These are phyloP conservation scores for Boeremia exigua DNA, from an alignment of 2,329 filamentous ascomycete species.

Conservation along the genomic window DNA sequence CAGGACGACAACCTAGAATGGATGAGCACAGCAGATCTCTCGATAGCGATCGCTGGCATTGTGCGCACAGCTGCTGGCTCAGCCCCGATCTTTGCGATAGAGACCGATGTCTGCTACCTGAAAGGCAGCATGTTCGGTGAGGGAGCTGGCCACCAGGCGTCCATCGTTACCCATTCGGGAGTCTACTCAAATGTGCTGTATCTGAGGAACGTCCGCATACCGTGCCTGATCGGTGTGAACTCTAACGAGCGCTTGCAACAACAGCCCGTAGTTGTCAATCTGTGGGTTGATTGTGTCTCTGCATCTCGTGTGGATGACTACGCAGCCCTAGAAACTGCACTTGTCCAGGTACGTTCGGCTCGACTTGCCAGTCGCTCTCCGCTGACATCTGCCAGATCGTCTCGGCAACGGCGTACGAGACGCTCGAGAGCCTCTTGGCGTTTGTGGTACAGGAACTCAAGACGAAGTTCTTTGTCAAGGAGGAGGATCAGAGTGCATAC, in stretches of 20 bases:
- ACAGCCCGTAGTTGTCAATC: constrained; percentile 69
- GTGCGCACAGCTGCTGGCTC: constrained; percentile 35
- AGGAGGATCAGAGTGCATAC: constrained; percentile 52
- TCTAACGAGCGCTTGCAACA: constrained; percentile 69
- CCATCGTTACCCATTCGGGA: constrained; percentile 30
- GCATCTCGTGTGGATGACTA: constrained; percentile 57
- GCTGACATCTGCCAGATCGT: constrained; percentile 46
- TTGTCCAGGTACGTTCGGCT: constrained; percentile 63
- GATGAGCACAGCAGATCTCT: constrained; percentile 34
- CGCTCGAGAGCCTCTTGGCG: constrained; percentile 54
- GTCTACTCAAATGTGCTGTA: constrained; percentile 49
- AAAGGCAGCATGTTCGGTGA: constrained; percentile 73
- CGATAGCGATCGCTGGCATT: constrained; percentile 19
- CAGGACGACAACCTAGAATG: constrained; percentile 32
- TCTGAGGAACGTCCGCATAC: constrained; percentile 66
- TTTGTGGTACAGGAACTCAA: constrained; percentile 51
- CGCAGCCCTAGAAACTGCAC: constrained; percentile 61
- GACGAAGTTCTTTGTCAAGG: constrained; percentile 44
- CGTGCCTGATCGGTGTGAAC: constrained; percentile 75
- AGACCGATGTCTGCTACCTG: constrained; percentile 64
- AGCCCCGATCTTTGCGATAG: constrained; percentile 48
- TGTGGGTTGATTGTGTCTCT: constrained; percentile 65
- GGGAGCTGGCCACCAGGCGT: constrained; percentile 60
- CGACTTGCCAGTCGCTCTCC: background rate
- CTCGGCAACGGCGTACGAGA: constrained; percentile 53